Conservation (phyloP, 192 early-diverging fungal species). For the Coemansia erecta region DNA sequence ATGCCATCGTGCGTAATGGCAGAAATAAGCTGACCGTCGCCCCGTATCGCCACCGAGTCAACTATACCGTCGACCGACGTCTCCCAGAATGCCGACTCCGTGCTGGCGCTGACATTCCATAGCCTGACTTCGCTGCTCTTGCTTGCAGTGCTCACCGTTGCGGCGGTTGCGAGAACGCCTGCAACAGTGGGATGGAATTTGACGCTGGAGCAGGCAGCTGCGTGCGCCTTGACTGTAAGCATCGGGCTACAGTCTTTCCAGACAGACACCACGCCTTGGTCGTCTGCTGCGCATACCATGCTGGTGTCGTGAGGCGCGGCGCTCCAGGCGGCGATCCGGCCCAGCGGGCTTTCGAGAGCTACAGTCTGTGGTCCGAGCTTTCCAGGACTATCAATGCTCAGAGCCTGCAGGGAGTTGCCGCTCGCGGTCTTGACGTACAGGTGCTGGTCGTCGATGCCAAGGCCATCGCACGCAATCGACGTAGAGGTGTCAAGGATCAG, state of each 20-base stretch:
- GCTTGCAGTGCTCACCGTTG: constrained; percentile 8
- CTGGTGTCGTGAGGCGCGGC: constrained; percentile 20
- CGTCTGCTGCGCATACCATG: constrained; percentile 27
- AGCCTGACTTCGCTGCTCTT: constrained; percentile 24
- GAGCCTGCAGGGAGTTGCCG: constrained; percentile 34
- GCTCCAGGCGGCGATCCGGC: constrained; percentile 33
- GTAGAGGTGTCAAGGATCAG: constrained; percentile 20
- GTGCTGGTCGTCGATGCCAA: constrained; percentile 25
- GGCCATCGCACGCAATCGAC: constrained; percentile 28
- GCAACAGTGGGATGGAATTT: constrained; percentile 48
- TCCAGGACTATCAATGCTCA: constrained; percentile 17
- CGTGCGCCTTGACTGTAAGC: constrained; percentile 15
- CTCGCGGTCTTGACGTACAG: constrained; percentile 30
- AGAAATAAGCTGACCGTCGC: constrained; percentile 38
- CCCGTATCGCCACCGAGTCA: constrained; percentile 29
- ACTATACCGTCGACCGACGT: constrained; percentile 4
- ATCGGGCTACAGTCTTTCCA: constrained; percentile 21
- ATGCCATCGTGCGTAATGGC: constrained; percentile 27
- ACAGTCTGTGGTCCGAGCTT: constrained; percentile 13
- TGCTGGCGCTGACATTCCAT: constrained; percentile 22
- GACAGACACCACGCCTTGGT: constrained; percentile 31
- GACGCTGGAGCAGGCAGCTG: constrained; percentile 17
- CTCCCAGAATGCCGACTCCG: constrained; percentile 18
- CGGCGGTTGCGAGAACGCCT: constrained; percentile 18
- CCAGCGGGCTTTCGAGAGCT: constrained; percentile 6